Percentiles rank a stretch among this genome's conserved stretches.
phyloP scores from a whole-genome alignment of 768 basidiomycete species.

The Cystofilobasidium macerans region DNA sequence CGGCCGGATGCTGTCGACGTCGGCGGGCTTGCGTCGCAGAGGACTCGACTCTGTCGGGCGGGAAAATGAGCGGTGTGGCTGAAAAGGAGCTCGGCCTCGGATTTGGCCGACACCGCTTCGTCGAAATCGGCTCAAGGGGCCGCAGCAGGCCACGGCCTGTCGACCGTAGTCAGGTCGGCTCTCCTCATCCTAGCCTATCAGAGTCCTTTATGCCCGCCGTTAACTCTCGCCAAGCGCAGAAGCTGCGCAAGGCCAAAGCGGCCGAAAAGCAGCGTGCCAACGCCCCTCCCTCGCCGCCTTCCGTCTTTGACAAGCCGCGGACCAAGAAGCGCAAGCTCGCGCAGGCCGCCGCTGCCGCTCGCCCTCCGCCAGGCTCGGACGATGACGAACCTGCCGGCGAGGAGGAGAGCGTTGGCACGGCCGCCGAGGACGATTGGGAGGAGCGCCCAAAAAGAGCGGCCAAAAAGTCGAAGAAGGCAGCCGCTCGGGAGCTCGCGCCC shows the following conservation, averaged over 20 bases:
- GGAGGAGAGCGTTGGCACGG: too few relatives aligned
- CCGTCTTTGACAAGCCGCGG: neutral
- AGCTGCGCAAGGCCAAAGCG: neutral
- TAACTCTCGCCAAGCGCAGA: neutral
- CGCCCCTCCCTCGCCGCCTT: neutral
- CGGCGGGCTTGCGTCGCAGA: too few relatives aligned
- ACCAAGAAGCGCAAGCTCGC: constrained; percentile 1
- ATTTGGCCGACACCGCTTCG: too few relatives aligned
- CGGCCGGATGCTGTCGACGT: too few relatives aligned
- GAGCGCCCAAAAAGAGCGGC: neutral
- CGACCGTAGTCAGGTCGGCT: too few relatives aligned
- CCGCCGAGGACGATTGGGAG: neutral
- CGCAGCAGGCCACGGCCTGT: too few relatives aligned
- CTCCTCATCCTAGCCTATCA: too few relatives aligned
- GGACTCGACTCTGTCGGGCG: too few relatives aligned
- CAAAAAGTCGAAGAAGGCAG: neutral
- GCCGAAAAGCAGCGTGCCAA: neutral
- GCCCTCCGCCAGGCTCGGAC: neutral
- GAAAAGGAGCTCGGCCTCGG: too few relatives aligned
- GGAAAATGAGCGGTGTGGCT: too few relatives aligned
- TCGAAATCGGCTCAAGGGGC: too few relatives aligned
- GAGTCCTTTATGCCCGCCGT: constrained; percentile 1
- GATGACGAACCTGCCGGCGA: neutral
- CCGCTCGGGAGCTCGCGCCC: neutral
- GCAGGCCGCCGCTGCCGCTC: neutral